Conservation (phyloP, 257 asterid genomes). For the Avicennia marina region DNA sequence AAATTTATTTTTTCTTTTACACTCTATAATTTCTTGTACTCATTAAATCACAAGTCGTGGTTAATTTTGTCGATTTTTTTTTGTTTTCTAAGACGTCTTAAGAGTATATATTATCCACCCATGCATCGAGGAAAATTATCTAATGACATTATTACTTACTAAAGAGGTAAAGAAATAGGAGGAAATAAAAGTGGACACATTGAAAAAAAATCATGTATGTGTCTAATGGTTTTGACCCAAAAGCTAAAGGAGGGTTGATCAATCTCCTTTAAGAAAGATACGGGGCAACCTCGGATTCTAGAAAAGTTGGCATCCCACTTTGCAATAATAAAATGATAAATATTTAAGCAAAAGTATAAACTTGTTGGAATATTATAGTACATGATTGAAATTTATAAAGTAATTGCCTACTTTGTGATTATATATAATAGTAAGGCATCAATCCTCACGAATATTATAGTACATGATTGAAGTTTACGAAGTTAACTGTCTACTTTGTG, state of each 20-base stretch:
- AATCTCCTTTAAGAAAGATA: conserved; percentile 15
- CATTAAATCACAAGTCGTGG: too few species aligned
- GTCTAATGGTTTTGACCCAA: conserved; percentile 32
- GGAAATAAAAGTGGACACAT: not conserved
- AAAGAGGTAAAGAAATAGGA: not conserved
- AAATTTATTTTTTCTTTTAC: too few species aligned
- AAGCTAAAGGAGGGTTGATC: conserved; percentile 26
- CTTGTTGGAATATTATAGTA: conserved; percentile 7
- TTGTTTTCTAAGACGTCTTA: too few species aligned
- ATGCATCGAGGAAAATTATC: not conserved
- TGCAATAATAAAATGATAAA: not conserved
- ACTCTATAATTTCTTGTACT: too few species aligned
- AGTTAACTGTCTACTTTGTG: too few species aligned
- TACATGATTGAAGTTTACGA: too few species aligned
- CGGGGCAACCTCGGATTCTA: conserved; percentile 47
- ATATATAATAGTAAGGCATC: conserved; percentile 11
- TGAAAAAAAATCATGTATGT: not conserved
- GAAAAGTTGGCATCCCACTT: conserved; percentile 22
- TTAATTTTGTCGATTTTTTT: too few species aligned
- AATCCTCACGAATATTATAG: conserved; percentile 33
- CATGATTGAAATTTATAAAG: conserved; percentile 26
- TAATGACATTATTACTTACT: not conserved
- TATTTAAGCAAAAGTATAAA: not conserved
- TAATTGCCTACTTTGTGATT: conserved; percentile 9
- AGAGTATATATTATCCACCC: too few species aligned